These are phyloP conservation scores for Phaeophleospora eucalypticola DNA, from an alignment of 2,329 filamentous ascomycete genomes.

Conservation along the genomic window DNA sequence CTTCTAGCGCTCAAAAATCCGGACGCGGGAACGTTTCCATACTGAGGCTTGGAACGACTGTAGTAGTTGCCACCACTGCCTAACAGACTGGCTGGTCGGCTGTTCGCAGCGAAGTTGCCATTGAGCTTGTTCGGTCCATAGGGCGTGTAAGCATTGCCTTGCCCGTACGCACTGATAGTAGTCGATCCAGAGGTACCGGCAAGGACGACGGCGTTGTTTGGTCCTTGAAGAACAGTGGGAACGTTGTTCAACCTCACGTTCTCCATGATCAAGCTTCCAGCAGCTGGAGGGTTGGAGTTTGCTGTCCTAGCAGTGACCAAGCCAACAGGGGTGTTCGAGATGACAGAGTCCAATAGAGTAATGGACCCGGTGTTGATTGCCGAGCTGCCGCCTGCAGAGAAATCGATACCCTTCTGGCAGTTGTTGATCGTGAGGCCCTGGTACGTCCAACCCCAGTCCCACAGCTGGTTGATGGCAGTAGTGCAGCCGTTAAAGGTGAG, in stretches of 20 bases:
- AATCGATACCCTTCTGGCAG: slow-evolving; percentile 51
- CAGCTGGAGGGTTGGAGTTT: slow-evolving; percentile 41
- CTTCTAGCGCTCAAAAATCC: slow-evolving; percentile 44
- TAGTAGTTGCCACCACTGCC: slow-evolving; percentile 45
- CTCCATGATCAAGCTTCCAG: slow-evolving; percentile 53
- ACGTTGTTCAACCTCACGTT: slow-evolving; percentile 53
- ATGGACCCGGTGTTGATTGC: slow-evolving; percentile 52
- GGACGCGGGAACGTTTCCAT: slow-evolving; percentile 37
- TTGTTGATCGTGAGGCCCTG: slow-evolving; percentile 43
- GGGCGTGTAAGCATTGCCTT: slow-evolving; percentile 44
- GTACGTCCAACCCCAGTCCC: slow-evolving; percentile 57
- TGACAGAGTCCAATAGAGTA: slow-evolving; percentile 54
- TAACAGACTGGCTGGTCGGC: slow-evolving; percentile 43
- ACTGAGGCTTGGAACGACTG: slow-evolving; percentile 53
- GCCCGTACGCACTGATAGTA: slow-evolving; percentile 20
- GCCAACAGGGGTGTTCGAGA: slow-evolving; percentile 49
- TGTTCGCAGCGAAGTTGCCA: slow-evolving; percentile 42
- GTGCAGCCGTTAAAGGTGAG: slow-evolving; percentile 50
- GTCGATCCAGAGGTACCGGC: not conserved
- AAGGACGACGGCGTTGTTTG: slow-evolving; percentile 20
- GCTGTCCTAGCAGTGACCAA: slow-evolving; percentile 47
- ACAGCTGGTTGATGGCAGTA: slow-evolving; percentile 55
- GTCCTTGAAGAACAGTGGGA: slow-evolving; percentile 38
- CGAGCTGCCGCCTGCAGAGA: slow-evolving; percentile 40
- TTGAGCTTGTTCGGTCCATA: slow-evolving; percentile 43